Conservation (phyloP, 129 eudicot genomes). For the Flaveria trinervia region DNA sequence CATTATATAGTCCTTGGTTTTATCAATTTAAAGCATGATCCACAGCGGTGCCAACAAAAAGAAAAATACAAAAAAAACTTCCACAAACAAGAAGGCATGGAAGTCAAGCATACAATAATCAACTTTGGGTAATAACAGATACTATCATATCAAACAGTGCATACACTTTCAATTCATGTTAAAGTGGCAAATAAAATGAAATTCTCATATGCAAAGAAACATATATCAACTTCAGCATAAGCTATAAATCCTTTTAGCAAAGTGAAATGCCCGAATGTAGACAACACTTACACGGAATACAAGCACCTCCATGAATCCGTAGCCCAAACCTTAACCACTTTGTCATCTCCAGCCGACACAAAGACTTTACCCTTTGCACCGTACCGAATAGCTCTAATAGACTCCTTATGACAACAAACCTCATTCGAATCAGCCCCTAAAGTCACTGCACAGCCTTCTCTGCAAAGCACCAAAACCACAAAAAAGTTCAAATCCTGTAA, state of each 20-base stretch:
- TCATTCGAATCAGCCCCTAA: constrained; percentile 52
- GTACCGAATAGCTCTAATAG: constrained; percentile 79
- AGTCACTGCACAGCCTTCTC: constrained; percentile 51
- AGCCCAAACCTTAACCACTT: constrained; percentile 75
- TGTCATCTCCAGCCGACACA: constrained; percentile 95
- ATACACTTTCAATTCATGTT: too few species aligned
- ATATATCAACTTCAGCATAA: constrained; percentile 10
- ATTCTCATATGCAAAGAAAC: too few species aligned
- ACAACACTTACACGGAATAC: constrained; percentile 62
- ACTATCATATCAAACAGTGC: not conserved
- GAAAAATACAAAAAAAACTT: too few species aligned
- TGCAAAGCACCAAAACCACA: constrained; percentile 27
- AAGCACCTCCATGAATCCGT: constrained; percentile 79
- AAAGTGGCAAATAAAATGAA: too few species aligned
- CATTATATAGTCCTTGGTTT: not conserved
- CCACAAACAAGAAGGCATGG: too few species aligned
- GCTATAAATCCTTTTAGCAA: not conserved
- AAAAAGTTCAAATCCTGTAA: not conserved
- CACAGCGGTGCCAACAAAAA: too few species aligned
- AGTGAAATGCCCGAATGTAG: not conserved
- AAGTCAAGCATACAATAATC: not conserved
- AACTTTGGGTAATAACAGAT: not conserved
- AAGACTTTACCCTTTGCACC: constrained; percentile 78
- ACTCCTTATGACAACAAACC: constrained; percentile 60
- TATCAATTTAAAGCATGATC: not conserved